Evolutionary conservation across 2,329 filamentous ascomycete genomes (phyloP).

Genomic region (Myrmaecium sp.): DNA sequence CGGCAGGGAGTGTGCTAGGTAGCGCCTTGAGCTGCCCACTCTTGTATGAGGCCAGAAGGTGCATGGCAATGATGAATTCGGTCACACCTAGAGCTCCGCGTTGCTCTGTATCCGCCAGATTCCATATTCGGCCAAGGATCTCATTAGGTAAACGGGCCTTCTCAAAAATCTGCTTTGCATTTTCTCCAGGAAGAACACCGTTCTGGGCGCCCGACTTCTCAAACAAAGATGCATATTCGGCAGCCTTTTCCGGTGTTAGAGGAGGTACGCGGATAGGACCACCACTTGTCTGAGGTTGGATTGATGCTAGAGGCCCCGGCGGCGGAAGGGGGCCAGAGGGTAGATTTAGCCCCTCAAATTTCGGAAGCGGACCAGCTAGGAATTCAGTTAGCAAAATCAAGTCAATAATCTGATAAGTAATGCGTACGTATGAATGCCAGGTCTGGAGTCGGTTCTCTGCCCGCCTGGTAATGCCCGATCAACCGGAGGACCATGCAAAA

Average conservation of each 20-base stretch:
- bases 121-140: slow-evolving; percentile 87
- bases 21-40: slow-evolving; percentile 62
- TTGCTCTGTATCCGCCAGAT: slow-evolving; percentile 83
- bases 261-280: slow-evolving; percentile 74
- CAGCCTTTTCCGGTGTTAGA: slow-evolving; percentile 71
- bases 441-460: slow-evolving; percentile 63
- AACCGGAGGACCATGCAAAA: slow-evolving; percentile 87
- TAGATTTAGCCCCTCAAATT: slow-evolving; percentile 63
- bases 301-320: slow-evolving; percentile 31
- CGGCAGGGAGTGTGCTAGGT: slow-evolving; percentile 64
- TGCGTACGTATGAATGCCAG: slow-evolving; percentile 58
- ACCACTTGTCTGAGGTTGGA: slow-evolving; percentile 23
- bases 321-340: slow-evolving; percentile 32
- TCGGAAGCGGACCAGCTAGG: slow-evolving; percentile 63
- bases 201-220: slow-evolving; percentile 70
- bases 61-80: slow-evolving; percentile 97
- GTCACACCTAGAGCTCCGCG: slow-evolving; percentile 70
- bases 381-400: no score
- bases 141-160: slow-evolving; percentile 82
- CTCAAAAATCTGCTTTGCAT: slow-evolving; percentile 88
- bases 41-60: slow-evolving; percentile 83
- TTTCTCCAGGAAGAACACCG: slow-evolving; percentile 64
- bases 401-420: slow-evolving; percentile 3
- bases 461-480: slow-evolving; percentile 88
- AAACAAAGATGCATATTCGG: slow-evolving; percentile 78